Evolutionary conservation across 108 stramenopile species (phyloP).

Genomic region (Nitzschia sp.): DNA sequence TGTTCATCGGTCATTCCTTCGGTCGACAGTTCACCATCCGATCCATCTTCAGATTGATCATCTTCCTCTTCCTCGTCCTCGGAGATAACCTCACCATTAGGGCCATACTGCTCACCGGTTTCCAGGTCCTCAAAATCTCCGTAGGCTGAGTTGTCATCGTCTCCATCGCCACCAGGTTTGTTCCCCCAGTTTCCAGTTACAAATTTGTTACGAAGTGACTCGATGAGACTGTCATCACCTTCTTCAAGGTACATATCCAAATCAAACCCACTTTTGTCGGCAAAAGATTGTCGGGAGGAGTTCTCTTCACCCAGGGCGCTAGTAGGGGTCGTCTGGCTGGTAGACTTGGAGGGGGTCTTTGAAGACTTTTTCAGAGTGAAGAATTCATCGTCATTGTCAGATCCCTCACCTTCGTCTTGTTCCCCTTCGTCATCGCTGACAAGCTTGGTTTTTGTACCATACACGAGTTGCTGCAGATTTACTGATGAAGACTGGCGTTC

Average conservation of each 20-base stretch:
- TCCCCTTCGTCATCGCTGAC: constrained; percentile 48
- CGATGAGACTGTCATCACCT: constrained; percentile 74
- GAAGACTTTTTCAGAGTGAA: constrained; percentile 23
- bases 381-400: constrained; percentile 50
- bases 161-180: constrained; percentile 9
- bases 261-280: constrained; percentile 40
- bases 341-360: background rate
- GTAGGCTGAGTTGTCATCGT: constrained; percentile 53
- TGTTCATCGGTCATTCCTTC: constrained; percentile 85
- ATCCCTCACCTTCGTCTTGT: constrained; percentile 47
- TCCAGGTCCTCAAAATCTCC: constrained; percentile 96
- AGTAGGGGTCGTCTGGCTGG: background rate
- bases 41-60: constrained; percentile 41
- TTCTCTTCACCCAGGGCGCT: constrained; percentile 62
- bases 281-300: constrained; percentile 47
- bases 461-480: constrained; percentile 77
- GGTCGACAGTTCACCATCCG: constrained; percentile 50
- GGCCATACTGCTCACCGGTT: constrained; percentile 80
- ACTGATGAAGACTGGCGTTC: constrained; percentile 58
- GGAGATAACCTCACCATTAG: constrained; percentile 66
- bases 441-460: constrained; percentile 62
- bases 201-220: constrained; percentile 85
- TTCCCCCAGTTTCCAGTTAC: constrained; percentile 95
- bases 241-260: constrained; percentile 71
- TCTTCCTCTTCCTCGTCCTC: constrained; percentile 88